Evolutionary conservation across 2,329 filamentous ascomycete species (phyloP), one percentile per base, ranked within the genome.

Genomic region (Didymella lethalis): DNA sequence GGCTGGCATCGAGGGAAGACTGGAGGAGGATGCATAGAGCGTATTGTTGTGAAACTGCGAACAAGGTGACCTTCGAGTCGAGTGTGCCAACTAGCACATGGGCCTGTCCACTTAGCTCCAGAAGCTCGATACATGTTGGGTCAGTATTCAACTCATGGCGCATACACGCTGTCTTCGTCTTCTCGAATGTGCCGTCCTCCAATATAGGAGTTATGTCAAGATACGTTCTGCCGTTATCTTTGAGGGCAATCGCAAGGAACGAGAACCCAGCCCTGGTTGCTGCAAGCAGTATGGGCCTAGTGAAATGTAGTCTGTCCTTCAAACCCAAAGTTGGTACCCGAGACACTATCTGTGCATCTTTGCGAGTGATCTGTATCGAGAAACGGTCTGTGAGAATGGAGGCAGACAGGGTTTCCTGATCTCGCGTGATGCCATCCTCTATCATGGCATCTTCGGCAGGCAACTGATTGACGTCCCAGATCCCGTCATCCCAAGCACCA

Each of bases 111-210:
- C 57, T 23, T 10, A 73, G 57, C 1, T 64, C 53, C 10, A 77
- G 48, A 16, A 77, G 62, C 45, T 76, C 70, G 38, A 77, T 51
- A 48, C 75, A 77, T 7, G 75, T 75, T 18, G 74, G 65, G 38
- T 78, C 75, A 26, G 62, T 54, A 20, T 59, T 51, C 20, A 77
- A 62, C 12, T 52, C 29, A 20, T 66, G 50, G 31, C 62, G 63
- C 26, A 53, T 54, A 28, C 61, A 34, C 2, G 44, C 25, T 44
- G 53, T 26, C 18, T 18, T 36, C 8, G 57, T 12, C 16, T 40
- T 47, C 16, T 62, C 51, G 48, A 74, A 67, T 18, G 32, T 57
- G 10, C 66, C 68, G 11, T 66, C 59, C 1, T 62, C 34, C 8
- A 49, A 48, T 40, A 72, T 69, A 38, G 6, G 62, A 20, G 67